Base-by-base conservation (phyloP, 192 early-diverging fungal genomes). In the Backusella circina region DNA sequence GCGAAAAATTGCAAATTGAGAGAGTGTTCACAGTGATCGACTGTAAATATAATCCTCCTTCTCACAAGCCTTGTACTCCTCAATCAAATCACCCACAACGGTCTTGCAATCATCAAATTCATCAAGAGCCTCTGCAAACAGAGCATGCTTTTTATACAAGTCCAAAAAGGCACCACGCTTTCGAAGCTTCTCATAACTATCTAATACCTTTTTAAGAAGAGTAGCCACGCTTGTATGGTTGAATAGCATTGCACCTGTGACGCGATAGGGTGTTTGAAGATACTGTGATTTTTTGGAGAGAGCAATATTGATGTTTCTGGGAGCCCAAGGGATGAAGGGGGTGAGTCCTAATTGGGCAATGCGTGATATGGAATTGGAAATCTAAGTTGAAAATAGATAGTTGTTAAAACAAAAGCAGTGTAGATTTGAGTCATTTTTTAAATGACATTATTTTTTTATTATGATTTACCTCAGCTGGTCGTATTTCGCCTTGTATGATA, bases 311-410 rank as follows among this genome's bases (percentile, higher is more conserved):
- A 99, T 98, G 78, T 93, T 95, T 15, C 96, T 96, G 4, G 98
- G 98, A 16, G 97, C 98, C 98, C 98, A 99, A 23, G 98, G 98
- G 70, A 99, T 98, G 78, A 99, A 99, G 74, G 95, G 92, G 10
- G 95, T 95, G 51, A 98, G 80, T 21, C 95, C 86, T 32, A 96
- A 88, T 77, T 99, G 97, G 31, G 95, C 87, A 73, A 99, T 97
- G 5, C 98, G 89, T 78, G 98, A 83, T 70, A 99, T 83, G 36
- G 96, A 97, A 85, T 99, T 98, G 85, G 98, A 97, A 3, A 99
- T 96, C 91, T 99, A 64, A 32, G 30, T 47, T 28, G 6, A 70
- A 7, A 18, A 35, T 9, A n/a, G 70, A 3, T 69, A 65, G 30
- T n/a, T 51, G 16, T n/a, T 0, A 51, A 28, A 16, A 7, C 21